Conservation (phyloP, 1,139 yeast species). For the Oligophagozyma castellii region DNA sequence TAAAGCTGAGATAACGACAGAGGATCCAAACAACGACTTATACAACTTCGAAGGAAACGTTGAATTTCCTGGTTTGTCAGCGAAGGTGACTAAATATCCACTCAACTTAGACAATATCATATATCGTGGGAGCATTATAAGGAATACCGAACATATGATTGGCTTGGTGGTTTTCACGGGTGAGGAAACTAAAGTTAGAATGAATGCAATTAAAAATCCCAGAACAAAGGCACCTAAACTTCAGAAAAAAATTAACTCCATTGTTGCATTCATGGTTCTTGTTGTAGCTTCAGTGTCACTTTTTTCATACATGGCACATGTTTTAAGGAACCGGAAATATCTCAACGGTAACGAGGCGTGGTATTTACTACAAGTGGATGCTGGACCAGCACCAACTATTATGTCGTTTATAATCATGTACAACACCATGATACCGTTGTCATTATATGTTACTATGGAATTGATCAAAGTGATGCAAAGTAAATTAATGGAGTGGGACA, state of each 20-base stretch:
- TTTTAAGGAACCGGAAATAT: conserved; percentile 34
- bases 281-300: conserved; percentile 64
- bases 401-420: conserved; percentile 97
- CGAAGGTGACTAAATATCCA: conserved; percentile 32
- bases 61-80: conserved; percentile 18
- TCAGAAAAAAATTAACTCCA: conserved; percentile 67
- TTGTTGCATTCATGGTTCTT: conserved; percentile 76
- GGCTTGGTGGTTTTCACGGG: conserved; percentile 90
- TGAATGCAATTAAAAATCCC: conserved; percentile 86
- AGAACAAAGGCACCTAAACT: conserved; percentile 88
- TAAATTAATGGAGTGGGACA: conserved; percentile 68
- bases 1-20: conserved; percentile 47
- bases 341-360: conserved; percentile 39
- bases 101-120: conserved; percentile 68
- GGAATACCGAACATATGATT: conserved; percentile 61
- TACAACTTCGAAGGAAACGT: conserved; percentile 84
- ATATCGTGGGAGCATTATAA: conserved; percentile 76
- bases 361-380: conserved; percentile 65
- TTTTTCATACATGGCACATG: conserved; percentile 72
- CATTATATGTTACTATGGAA: conserved; percentile 93
- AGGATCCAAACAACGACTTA: conserved; percentile 83
- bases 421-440: conserved; percentile 87
- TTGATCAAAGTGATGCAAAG: conserved; percentile 82
- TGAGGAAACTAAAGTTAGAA: conserved; percentile 88
- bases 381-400: conserved; percentile 78